Evolutionary conservation across 257 asterid genomes (phyloP).

Genomic region (Solanum arcanum): DNA sequence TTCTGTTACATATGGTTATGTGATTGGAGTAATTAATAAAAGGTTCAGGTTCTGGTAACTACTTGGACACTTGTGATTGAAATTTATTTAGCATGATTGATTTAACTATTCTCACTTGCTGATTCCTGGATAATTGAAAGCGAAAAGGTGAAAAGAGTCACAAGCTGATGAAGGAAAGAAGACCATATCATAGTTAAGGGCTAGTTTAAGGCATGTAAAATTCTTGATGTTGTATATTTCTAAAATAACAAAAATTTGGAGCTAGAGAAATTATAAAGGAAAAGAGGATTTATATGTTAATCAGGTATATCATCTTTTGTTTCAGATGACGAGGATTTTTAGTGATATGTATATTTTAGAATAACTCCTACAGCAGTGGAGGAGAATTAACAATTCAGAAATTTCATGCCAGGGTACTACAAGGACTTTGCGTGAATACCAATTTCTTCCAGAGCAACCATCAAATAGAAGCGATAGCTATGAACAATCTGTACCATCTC

Average conservation of each 20-base stretch:
- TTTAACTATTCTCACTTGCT: not conserved
- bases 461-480: constrained; percentile 39
- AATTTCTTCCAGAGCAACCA: constrained; percentile 84
- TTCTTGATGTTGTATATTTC: not conserved
- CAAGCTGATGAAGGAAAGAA: not conserved
- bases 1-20: not conserved
- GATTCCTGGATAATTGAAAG: not conserved
- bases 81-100: not conserved
- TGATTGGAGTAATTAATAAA: not conserved
- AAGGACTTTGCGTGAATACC: constrained; percentile 59
- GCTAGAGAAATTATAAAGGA: not conserved
- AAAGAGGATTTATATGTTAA: not conserved
- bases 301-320: not conserved
- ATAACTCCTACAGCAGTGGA: not conserved
- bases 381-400: constrained; percentile 1
- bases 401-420: constrained; percentile 48
- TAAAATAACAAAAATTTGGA: not conserved
- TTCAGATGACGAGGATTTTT: not conserved
- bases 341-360: not conserved
- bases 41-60: not conserved
- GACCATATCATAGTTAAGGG: not conserved
- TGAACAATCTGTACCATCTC: constrained; percentile 33
- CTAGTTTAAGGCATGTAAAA: not conserved
- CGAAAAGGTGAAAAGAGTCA: not conserved
- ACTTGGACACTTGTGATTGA: not conserved